Percentiles rank a stretch among this genome's conserved stretches.
These are phyloP conservation scores for Globisporangium carolinianum DNA, from an alignment of 352 stramenopile genomes.

Conservation along the genomic window DNA sequence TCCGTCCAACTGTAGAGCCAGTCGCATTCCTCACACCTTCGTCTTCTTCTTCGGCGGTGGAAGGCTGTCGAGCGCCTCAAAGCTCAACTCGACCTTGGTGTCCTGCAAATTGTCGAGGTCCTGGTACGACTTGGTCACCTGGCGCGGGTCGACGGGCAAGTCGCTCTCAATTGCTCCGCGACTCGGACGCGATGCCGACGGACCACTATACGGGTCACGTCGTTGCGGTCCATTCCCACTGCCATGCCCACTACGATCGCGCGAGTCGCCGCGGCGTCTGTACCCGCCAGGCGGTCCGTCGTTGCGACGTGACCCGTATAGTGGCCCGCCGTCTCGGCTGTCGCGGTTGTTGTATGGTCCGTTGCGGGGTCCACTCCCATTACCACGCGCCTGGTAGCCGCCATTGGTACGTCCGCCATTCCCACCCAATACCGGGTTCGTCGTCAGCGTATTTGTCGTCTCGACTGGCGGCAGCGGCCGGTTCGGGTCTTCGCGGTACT, in stretches of 20 bases:
- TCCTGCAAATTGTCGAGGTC: conserved; percentile 80
- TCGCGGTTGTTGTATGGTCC: conserved; percentile 18
- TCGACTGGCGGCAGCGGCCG: conserved; percentile 70
- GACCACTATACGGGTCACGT: conserved; percentile 21
- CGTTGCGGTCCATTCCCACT: conserved; percentile 21
- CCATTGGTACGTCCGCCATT: conserved; percentile 23
- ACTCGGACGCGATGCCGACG: conserved; percentile 12
- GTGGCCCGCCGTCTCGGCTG: not conserved
- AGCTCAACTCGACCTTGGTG: conserved; percentile 79
- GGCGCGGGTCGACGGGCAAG: conserved; percentile 70
- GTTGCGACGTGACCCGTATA: conserved; percentile 35
- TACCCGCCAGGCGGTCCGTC: conserved; percentile 35
- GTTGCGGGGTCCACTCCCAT: conserved; percentile 22
- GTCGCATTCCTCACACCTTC: conserved; percentile 32
- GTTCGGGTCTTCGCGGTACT: conserved; percentile 77
- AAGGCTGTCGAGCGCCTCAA: conserved; percentile 72
- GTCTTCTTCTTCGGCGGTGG: conserved; percentile 84
- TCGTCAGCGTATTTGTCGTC: conserved; percentile 56
- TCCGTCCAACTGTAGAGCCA: not conserved
- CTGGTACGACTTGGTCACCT: conserved; percentile 80
- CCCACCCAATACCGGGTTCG: conserved; percentile 46
- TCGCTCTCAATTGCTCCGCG: conserved; percentile 39
- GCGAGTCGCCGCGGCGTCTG: conserved; percentile 41
- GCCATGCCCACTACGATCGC: conserved; percentile 34
- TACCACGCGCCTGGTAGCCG: conserved; percentile 20